Base-by-base conservation (phyloP, 352 stramenopile genomes). In the Globisporangium takayamanum region DNA sequence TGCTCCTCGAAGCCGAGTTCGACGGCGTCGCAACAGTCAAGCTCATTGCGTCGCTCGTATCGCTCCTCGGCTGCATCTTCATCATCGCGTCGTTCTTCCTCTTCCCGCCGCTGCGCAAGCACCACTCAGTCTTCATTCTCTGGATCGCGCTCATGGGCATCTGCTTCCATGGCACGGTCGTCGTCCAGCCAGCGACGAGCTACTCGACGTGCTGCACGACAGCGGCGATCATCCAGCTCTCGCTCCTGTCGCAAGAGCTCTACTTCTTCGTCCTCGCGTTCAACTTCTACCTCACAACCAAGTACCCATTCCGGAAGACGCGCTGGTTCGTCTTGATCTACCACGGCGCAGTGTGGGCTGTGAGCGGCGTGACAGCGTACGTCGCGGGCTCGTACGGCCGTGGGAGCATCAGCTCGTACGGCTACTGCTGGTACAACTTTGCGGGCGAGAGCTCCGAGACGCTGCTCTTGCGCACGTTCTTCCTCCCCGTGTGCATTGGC, bases 261-360 rank as follows among this genome's bases (percentile, higher is more conserved):
- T 95, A 93, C 68, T 85, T 94, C 57, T 92, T 90, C 60, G 78
- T 79, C 37, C 73, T 95, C 50, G 84, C 84, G 48, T 90, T 89
- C 67, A 78, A 91, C 67, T 88, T 91, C 46, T 94, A 94, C 70
- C 90, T 88, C 66, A 90, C 80, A 41, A 94, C 82, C 76, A 89
- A 91, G 70, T 91, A 87, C 62, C 86, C 86, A 54, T 95, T 95
- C 62, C 72, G 71, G 37, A 89, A 78, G 44, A 83, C 80, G n/a
- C 67, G 76, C 47, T 87, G 73, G 68, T 76, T 91, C 53, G 73
- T 77, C 33, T 68, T 68, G 20, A 66, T 91, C 55, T 94, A 91
- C 59, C 86, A 95, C 58, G 44, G 79, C 1, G 69, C 76, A 0
- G 80, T 95, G 7, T 92, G 84, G 78, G 25, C 67, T 5, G 64